phyloP scores from a whole-genome alignment of 2,329 filamentous ascomycete genomes.

The Akanthomyces muscarius region DNA sequence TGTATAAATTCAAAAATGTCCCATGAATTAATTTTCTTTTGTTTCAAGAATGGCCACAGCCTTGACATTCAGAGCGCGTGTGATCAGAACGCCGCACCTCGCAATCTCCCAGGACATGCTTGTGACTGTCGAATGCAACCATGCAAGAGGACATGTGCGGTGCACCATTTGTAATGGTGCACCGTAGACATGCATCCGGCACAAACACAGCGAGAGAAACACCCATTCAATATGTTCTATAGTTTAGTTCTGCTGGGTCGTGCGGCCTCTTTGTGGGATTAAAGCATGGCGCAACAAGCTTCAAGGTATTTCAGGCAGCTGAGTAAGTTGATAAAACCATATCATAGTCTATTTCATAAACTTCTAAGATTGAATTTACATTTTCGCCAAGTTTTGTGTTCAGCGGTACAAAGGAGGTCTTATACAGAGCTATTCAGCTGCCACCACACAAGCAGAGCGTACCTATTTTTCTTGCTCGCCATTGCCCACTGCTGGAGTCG shows the following conservation, averaged over 20 bases:
- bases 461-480: background rate
- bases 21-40: conserved; percentile 17
- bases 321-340: no score
- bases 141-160: no score
- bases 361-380: background rate
- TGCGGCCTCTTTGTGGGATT: no score
- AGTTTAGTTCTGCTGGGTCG: no score
- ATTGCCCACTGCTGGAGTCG: background rate
- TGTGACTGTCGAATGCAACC: background rate
- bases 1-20: conserved; percentile 20
- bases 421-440: no score
- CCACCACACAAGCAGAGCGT: no score
- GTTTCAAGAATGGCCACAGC: background rate
- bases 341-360: no score
- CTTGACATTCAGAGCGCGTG: background rate
- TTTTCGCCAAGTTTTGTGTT: background rate
- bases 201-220: background rate
- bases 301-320: no score
- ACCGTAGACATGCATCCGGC: background rate
- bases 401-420: no score
- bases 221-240: no score
- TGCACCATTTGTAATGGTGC: no score
- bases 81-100: background rate
- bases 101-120: background rate
- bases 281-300: no score